Evolutionary conservation across 441 rosid genomes (phyloP), one percentile per base, ranked within the genome.

Genomic region (Corymbia calophylla): DNA sequence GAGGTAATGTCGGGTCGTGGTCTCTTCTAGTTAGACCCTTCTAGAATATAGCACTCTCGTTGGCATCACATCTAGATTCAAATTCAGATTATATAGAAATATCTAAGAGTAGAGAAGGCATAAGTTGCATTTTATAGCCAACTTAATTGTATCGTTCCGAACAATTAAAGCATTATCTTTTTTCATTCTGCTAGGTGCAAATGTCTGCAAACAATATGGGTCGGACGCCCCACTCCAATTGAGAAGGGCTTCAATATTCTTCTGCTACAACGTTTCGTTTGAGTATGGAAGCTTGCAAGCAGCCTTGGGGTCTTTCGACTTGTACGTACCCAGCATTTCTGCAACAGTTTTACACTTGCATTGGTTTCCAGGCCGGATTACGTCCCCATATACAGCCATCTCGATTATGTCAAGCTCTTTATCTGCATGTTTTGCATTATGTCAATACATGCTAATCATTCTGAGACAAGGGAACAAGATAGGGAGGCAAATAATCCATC

Each of bases 311-410:
- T 96, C 96, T 94, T 95, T 97, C n/a, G 98, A 73, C 94, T 97
- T 95, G 92, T 31, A 89, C 87, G 93, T 87, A 88, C 98, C 98
- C 68, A 97, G 98, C 95, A 93, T 93, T 91, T 97, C 98, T 0
- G 97, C 99, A 86, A 95, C 94, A 5, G 96, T 95, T 94, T 93
- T 96, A 93, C 99, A 96, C 44, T 95, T 95, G 90, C 99, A 97
- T 88, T 95, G 94, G 70, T 96, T 96, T 88, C 98, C 99, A 9
- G 99, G 97, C 87, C 98, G 94, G 80, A 94, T 91, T 44, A 97
- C 97, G 88, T 97, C 97, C 58, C 99, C 99, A 87, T 95, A 97
- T 90, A 96, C 98, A 32, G 98, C 99, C 99, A 95, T 96, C 94
- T 97, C 98, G 9, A 96, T 95, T 88, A 92, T 82, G 98, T 97